These are phyloP conservation scores for Senecio squalidus DNA, from an alignment of 140 eudicot species.

Conservation along the genomic window DNA sequence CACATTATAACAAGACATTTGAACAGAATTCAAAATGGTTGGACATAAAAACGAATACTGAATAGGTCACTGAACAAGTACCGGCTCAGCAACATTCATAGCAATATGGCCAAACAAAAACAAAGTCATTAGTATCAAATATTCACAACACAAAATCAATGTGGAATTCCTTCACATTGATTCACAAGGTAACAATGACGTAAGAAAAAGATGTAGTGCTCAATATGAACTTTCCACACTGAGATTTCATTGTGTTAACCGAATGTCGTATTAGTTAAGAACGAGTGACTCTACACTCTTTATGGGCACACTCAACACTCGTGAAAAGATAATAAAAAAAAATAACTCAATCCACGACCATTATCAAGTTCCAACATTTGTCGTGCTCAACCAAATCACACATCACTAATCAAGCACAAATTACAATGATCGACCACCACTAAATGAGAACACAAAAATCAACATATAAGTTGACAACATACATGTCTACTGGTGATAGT, in stretches of 20 bases:
- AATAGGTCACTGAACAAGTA: neutral
- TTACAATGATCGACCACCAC: neutral
- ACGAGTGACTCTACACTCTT: no score
- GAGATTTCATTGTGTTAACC: no score
- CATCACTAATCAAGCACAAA: neutral
- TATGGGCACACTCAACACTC: neutral
- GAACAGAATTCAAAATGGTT: neutral
- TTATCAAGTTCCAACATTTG: neutral
- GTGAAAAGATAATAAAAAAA: neutral
- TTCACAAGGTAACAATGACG: neutral
- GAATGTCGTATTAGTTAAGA: no score
- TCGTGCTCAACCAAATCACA: neutral
- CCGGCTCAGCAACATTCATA: neutral
- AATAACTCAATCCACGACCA: constrained; percentile 17
- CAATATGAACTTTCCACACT: no score
- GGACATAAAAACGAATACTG: neutral
- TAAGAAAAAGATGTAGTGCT: no score
- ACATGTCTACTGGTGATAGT: neutral
- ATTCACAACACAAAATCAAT: no score
- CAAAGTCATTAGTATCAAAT: neutral
- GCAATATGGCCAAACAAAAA: constrained; percentile 1
- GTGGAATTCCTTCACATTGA: no score
- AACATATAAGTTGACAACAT: constrained; percentile 11
- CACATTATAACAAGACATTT: neutral
- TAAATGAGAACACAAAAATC: neutral